Evolutionary conservation across 2,329 filamentous ascomycete species (phyloP), one percentile per base, ranked within the genome.

Genomic region (Huntiella savannae): DNA sequence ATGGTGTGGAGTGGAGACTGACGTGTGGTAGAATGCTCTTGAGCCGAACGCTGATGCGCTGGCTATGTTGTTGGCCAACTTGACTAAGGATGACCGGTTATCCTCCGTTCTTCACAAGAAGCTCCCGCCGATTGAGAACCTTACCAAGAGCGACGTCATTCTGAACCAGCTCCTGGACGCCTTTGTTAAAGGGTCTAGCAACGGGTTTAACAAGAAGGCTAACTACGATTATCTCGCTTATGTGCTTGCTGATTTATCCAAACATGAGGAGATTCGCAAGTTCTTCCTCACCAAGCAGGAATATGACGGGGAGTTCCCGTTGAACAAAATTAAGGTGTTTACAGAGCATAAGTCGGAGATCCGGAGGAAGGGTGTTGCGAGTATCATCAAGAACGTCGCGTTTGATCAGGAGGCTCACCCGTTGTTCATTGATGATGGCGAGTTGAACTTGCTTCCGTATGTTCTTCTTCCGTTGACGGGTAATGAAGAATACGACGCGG

Each of bases 141-240:
- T 94, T 5, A 77, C 75, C 4, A 80, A 75, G 1, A 82, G 84
- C 36, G 71, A 78, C 33, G 69, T 75, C 49, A 78, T 84, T 4
- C 74, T 96, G 55, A 86, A 95, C 60, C 91, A 96, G 62, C 67
- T 98, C 28, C 76, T 98, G 60, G 91, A 96, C 60, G 79, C 92
- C 55, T 98, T 98, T 58, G 91, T 96, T 58, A 92, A 91, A 64
- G 88, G 88, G 15, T 78, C 83, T 16, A 78, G 82, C 51, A 82
- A 81, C 17, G 68, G 70, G 7, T 86, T 91, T 62, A 96, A 96
- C 68, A 79, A 82, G 57, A 60, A 80, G 19, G 86, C 86, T 50
- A 73, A 88, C 62, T 96, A 77, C 60, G 86, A 98, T 64, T 95
- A 96, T 62, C 73, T 98, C 17, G 77, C 86, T 37, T 98, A 96